A percentile compares a stretch with the other conserved stretches of the same genome.
Conservation (phyloP, 2,329 filamentous ascomycete species). For the Fusarium zealandicum region DNA sequence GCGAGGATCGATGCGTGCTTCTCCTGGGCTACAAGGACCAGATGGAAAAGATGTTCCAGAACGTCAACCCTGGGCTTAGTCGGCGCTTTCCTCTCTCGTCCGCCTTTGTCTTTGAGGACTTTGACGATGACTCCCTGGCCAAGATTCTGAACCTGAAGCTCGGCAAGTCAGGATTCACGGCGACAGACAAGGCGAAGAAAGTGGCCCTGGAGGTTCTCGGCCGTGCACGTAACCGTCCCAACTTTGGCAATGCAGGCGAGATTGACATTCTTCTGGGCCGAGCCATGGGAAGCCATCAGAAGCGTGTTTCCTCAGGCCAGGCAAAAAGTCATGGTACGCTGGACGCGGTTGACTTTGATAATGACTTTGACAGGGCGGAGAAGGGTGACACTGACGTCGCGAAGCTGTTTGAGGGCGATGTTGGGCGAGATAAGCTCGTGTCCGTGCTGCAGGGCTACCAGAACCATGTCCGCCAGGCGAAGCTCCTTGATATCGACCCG, state of each 20-base stretch:
- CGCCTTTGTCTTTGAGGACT: conserved; percentile 75
- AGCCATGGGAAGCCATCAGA: conserved; percentile 36
- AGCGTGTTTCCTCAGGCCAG: conserved; percentile 26
- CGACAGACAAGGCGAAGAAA: conserved; percentile 58
- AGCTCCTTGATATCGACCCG: conserved; percentile 40
- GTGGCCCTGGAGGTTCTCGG: conserved; percentile 66
- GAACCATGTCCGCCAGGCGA: conserved; percentile 47
- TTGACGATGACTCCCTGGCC: conserved; percentile 62
- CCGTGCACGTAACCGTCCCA: conserved; percentile 66
- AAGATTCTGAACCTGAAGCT: conserved; percentile 71
- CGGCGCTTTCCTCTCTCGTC: conserved; percentile 70
- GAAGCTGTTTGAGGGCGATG: conserved; percentile 63
- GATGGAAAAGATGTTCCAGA: conserved; percentile 77
- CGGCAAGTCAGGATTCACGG: conserved; percentile 59
- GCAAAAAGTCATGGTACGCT: conserved; percentile 64
- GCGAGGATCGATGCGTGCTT: conserved; percentile 76
- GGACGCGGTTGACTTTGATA: conserved; percentile 78
- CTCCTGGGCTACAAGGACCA: conserved; percentile 74
- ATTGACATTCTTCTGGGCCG: conserved; percentile 60
- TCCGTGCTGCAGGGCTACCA: conserved; percentile 62
- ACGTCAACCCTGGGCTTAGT: conserved; percentile 73
- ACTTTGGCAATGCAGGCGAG: conserved; percentile 80
- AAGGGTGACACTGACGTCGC: conserved; percentile 52
- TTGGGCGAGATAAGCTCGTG: conserved; percentile 66
- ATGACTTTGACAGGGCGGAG: conserved; percentile 60